Percentiles rank a stretch among this genome's conserved stretches.
Evolutionary conservation across 306 rosid species (phyloP).

Genomic region (Urtica urens): DNA sequence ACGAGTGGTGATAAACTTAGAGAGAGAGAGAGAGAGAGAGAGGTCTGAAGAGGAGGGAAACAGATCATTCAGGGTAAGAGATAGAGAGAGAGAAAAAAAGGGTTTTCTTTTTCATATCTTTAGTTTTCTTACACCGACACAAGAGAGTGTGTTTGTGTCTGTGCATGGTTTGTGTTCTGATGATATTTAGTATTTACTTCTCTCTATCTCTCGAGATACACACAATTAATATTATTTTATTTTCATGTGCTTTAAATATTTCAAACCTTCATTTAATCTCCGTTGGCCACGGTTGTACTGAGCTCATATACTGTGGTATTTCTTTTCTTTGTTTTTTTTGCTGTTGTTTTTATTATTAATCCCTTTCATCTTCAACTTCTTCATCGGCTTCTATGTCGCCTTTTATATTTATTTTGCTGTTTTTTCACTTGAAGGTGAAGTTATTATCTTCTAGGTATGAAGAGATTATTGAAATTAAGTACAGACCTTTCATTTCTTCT

Average conservation of each 20-base stretch:
- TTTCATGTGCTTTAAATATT: conserved; percentile 3
- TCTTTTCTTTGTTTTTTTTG: background rate
- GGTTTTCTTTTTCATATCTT: background rate
- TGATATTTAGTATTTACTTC: conserved; percentile 1
- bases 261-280: conserved; percentile 2
- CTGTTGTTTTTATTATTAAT: background rate
- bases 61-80: conserved; percentile 10
- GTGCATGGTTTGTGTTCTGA: conserved; percentile 14
- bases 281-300: background rate
- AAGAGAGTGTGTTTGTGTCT: conserved; percentile 1
- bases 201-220: background rate
- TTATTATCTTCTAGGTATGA: conserved; percentile 1
- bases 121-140: conserved; percentile 19
- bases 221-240: background rate
- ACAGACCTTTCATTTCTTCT: background rate
- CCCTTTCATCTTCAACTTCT: background rate
- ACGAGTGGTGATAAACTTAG: background rate
- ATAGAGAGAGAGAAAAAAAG: conserved; percentile 1
- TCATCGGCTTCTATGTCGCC: conserved; percentile 7
- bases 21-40: background rate
- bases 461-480: no score
- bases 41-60: background rate
- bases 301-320: conserved; percentile 2
- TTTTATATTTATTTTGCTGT: background rate
- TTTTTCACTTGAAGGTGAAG: background rate